These are phyloP conservation scores for Tritrichomonas musculus DNA, from an alignment of 208 protist species.

Conservation along the genomic window DNA sequence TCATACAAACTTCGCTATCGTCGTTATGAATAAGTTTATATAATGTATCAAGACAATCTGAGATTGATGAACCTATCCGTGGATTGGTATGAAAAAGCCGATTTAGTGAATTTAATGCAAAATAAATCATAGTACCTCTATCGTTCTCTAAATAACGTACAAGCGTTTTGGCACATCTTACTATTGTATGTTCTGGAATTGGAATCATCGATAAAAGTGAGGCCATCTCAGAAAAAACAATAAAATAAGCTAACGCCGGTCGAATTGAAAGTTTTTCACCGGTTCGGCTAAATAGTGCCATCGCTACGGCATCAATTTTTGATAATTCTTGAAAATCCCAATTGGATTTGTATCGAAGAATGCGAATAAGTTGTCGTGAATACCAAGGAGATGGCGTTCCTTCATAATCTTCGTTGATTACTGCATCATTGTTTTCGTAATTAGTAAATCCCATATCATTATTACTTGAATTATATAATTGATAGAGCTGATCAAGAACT, in stretches of 20 bases:
- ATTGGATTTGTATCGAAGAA: background rate
- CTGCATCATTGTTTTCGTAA: too few relatives aligned
- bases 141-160: background rate
- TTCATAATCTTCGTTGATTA: background rate
- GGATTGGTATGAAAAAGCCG: background rate
- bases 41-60: too few relatives aligned
- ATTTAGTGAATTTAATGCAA: background rate
- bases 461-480: background rate
- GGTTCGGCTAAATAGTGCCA: background rate
- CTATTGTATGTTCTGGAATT: background rate
- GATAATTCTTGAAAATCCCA: background rate
- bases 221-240: background rate
- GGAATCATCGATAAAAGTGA: background rate
- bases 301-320: background rate
- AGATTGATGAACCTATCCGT: too few relatives aligned
- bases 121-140: background rate
- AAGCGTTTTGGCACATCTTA: background rate
- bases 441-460: background rate
- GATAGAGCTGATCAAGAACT: background rate
- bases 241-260: background rate
- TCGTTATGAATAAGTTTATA: too few relatives aligned
- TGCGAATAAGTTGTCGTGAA: background rate
- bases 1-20: too few relatives aligned
- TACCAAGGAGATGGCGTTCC: slow-evolving; percentile 1
- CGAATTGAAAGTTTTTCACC: background rate